phyloP scores from a whole-genome alignment of 257 asterid species.

The Coffea eugenioides region DNA sequence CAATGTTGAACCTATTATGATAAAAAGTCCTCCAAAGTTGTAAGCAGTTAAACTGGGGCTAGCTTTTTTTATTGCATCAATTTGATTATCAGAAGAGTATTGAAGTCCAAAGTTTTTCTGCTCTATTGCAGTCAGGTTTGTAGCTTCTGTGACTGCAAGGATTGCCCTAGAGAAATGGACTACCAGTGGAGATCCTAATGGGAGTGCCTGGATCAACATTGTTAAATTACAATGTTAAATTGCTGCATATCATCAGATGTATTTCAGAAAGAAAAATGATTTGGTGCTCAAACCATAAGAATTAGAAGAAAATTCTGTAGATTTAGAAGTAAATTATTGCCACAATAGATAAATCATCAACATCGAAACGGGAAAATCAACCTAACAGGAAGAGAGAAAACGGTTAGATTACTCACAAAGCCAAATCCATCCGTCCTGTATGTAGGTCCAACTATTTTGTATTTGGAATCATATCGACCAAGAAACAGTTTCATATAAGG shows the following conservation, averaged over 20 bases:
- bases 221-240: background rate
- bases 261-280: background rate
- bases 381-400: background rate
- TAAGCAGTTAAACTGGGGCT: slow-evolving; percentile 36
- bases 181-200: slow-evolving; percentile 33
- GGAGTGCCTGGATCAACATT: slow-evolving; percentile 46
- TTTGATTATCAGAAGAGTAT: slow-evolving; percentile 37
- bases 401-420: slow-evolving; percentile 35
- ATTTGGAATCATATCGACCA: slow-evolving; percentile 32
- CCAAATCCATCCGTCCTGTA: slow-evolving; percentile 51
- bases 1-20: slow-evolving; percentile 41
- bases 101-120: slow-evolving; percentile 40
- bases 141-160: slow-evolving; percentile 38
- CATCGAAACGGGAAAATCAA: too few relatives aligned
- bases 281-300: too few relatives aligned
- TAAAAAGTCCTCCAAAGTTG: slow-evolving; percentile 55
- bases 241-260: background rate
- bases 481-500: slow-evolving; percentile 43
- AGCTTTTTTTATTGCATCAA: slow-evolving; percentile 37
- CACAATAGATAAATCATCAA: too few relatives aligned
- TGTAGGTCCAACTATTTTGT: slow-evolving; percentile 39
- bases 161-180: slow-evolving; percentile 47
- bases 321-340: too few relatives aligned
- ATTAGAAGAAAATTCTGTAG: too few relatives aligned
- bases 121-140: slow-evolving; percentile 29